Evolutionary conservation across 306 rosid species (phyloP), one percentile per base, ranked within the genome.

Genomic region (Gleditsia sinensis): DNA sequence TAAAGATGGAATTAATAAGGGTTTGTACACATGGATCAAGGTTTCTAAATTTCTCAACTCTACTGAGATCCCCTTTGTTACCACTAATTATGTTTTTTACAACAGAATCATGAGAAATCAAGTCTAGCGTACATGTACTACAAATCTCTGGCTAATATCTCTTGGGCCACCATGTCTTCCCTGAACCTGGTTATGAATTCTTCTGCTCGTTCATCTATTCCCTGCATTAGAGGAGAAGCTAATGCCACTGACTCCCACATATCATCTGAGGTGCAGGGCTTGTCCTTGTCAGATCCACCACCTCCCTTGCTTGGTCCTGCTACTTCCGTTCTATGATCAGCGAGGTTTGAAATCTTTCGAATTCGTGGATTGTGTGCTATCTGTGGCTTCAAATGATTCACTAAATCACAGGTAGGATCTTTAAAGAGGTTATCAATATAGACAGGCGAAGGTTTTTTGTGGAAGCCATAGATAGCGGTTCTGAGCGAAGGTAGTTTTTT

Each of bases 121-220:
- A 9, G 23, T 19, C 21, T 3, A 73, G 34, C 51, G 45, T 71
- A 25, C n/a, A n/a, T 1, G 51, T 7, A 45, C 78, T 81, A 78
- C 17, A 83, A 64, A 63, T 40, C 58, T 11, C 78, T 78, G 4
- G 90, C 88, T 28, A 83, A 40, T 62, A 21, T 81, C 87, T 85
- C 88, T 37, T 89, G 91, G 3, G 69, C 87, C 54, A 63, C 76
- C 91, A 89, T 81, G 28, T 89, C 82, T 25, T 72, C 65, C 63
- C 91, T 67, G 61, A 92, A 84, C 77, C 79, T 85, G 3, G 81
- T 69, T 45, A 89, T 89, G 46, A 92, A 89, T 70, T 88, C 86
- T 76, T 88, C 96, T 0, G 93, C 97, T 80, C 93, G 77, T 68
- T 81, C 81, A 55, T 92, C 84, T 11, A 92, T 90, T 53, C 92